Evolutionary conservation across 768 basidiomycete genomes (phyloP).

Genomic region (Agaricus subrufescens): DNA sequence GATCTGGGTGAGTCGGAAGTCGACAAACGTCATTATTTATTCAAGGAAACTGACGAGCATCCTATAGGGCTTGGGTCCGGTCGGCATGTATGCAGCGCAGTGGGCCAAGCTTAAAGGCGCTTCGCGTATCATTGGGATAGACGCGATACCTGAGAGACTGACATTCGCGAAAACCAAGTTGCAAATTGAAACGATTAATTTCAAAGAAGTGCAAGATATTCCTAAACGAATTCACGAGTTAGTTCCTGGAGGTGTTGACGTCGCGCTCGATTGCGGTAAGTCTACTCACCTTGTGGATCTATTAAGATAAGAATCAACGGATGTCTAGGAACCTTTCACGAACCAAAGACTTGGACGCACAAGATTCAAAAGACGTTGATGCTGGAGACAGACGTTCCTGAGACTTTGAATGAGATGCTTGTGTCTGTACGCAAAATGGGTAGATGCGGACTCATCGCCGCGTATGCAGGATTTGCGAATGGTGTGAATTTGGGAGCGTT

Average conservation of each 20-base stretch:
- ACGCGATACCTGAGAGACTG: conserved; percentile 44
- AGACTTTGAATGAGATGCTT: conserved; percentile 52
- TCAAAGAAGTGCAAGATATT: conserved; percentile 44
- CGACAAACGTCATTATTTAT: not conserved
- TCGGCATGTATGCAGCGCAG: conserved; percentile 55
- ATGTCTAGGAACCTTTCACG: conserved; percentile 54
- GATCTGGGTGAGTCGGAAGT: conserved; percentile 49
- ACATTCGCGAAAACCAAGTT: conserved; percentile 41
- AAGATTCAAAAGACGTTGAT: conserved; percentile 66
- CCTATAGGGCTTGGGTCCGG: conserved; percentile 56
- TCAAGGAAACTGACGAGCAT: not conserved
- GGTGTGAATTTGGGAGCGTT: conserved; percentile 66
- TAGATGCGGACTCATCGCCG: conserved; percentile 59
- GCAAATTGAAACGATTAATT: conserved; percentile 57
- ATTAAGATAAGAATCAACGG: not conserved
- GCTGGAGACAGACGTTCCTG: conserved; percentile 72
- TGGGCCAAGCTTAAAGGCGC: conserved; percentile 70
- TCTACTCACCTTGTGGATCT: not conserved
- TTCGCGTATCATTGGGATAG: conserved; percentile 66
- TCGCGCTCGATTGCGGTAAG: conserved; percentile 49
- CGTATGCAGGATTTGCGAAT: conserved; percentile 65
- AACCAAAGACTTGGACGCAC: conserved; percentile 61
- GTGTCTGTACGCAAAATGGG: conserved; percentile 51
- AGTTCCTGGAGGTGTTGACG: conserved; percentile 61
- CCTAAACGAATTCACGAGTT: conserved; percentile 53